Base-by-base conservation (phyloP, 805 yeast genomes). In the Sugiyamaella marilandica region DNA sequence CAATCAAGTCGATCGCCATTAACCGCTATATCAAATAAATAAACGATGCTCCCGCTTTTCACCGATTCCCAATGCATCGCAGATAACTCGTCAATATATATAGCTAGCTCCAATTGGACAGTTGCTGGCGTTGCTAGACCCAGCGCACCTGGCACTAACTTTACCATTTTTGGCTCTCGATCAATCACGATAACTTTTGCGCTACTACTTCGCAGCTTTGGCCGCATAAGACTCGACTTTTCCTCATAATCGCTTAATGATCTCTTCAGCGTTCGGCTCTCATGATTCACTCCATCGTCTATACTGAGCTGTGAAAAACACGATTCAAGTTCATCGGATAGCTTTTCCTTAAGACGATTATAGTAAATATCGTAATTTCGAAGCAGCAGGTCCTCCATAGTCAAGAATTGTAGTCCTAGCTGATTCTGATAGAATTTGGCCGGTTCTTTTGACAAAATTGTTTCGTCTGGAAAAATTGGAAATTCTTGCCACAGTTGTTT, bases 361-460 rank as follows among this genome's bases (percentile, higher is more conserved):
- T 16, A 34, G 39, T n/a, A 34, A n/a, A 16, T 34, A 34, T 13
- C 14, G 39, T 34, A 34, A 16, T 34, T 34, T 34, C 70, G 56
- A n/a, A 54, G 41, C 19, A 65, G 45, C 35, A 68, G 64, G 46
- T 68, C 72, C n/a, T 54, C 54, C 24, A 59, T 33, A 14, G 66
- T 55, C 11, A 68, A 56, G 52, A 60, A 69, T 36, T 68, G 71
- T 5, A 62, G 54, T 9, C 59, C 60, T 5, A 65, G 47, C 2
- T 36, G 10, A n/a, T 14, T 26, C 5, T 34, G 47, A 16, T 53
- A 52, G 18, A 55, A 54, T 2, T 16, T 10, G 13, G 49, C 11
- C 2, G 60, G 14, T 10, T 3, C 18, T 16, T 26, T 50, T 8
- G 16, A 45, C 41, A 47, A 24, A 19, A 4, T 24, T n/a, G 14